Conservation (phyloP, 1,139 yeast genomes). For the Geotrichum candidum region DNA sequence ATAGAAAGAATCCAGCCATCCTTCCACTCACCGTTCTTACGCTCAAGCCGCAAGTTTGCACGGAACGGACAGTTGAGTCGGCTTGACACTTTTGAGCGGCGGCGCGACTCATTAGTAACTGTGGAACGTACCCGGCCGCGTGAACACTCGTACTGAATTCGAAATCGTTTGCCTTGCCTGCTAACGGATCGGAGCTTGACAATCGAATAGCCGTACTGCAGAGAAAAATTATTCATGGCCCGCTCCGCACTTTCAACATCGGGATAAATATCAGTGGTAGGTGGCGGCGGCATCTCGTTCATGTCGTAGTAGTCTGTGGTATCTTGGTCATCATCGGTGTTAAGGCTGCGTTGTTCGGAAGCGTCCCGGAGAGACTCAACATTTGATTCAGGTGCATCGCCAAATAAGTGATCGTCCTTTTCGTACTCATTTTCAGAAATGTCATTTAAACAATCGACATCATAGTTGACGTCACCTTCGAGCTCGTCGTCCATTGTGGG, state of each 20-base stretch:
- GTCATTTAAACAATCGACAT: not conserved
- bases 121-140: not conserved
- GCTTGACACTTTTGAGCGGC: not conserved
- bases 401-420: not conserved
- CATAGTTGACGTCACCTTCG: not conserved
- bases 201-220: not conserved
- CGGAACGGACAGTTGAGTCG: not conserved
- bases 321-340: not conserved
- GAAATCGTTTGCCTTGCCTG: not conserved
- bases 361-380: not conserved
- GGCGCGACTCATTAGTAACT: not conserved
- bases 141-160: not conserved
- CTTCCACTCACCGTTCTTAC: not conserved
- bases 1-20: not conserved
- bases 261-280: not conserved
- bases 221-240: not conserved
- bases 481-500: not conserved
- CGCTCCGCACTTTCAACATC: constrained; percentile 1
- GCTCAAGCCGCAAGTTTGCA: not conserved
- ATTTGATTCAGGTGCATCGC: not conserved
- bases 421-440: not conserved
- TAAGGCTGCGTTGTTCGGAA: not conserved
- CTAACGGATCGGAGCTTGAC: not conserved
- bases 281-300: not conserved
- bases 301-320: not conserved